These are phyloP conservation scores for Whalleya microplaca DNA, from an alignment of 2,329 filamentous ascomycete species.

Conservation along the genomic window DNA sequence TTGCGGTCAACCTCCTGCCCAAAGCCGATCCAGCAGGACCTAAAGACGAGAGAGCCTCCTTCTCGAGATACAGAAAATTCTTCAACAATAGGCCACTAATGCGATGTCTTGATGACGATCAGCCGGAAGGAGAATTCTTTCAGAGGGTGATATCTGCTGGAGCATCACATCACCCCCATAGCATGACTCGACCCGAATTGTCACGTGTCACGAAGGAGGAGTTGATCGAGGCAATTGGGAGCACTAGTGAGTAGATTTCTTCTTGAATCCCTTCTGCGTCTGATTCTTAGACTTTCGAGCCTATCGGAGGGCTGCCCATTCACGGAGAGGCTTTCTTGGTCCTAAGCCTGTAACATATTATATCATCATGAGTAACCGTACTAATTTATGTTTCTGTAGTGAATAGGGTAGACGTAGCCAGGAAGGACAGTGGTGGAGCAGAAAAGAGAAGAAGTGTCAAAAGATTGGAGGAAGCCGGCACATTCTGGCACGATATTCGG, in stretches of 20 bases:
- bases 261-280: neutral
- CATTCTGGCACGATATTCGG: neutral
- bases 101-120: conserved; percentile 2
- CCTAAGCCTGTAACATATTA: neutral
- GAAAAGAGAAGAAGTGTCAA: too few species aligned
- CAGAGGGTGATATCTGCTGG: neutral
- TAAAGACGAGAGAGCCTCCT: neutral
- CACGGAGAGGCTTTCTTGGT: neutral
- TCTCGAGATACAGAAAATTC: neutral
- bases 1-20: neutral
- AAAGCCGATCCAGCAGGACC: neutral
- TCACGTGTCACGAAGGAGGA: neutral
- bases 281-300: neutral
- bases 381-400: neutral
- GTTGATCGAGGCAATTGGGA: neutral
- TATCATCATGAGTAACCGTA: neutral
- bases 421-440: neutral
- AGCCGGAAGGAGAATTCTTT: conserved; percentile 4
- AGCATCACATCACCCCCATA: neutral
- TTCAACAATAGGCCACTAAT: neutral
- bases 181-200: neutral
- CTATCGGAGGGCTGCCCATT: neutral
- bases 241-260: neutral
- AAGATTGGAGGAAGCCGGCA: neutral
- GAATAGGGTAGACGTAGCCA: neutral